Evolutionary conservation across 2,329 filamentous ascomycete genomes (phyloP), one percentile per base, ranked within the genome.

Genomic region (Xylaria sp.): DNA sequence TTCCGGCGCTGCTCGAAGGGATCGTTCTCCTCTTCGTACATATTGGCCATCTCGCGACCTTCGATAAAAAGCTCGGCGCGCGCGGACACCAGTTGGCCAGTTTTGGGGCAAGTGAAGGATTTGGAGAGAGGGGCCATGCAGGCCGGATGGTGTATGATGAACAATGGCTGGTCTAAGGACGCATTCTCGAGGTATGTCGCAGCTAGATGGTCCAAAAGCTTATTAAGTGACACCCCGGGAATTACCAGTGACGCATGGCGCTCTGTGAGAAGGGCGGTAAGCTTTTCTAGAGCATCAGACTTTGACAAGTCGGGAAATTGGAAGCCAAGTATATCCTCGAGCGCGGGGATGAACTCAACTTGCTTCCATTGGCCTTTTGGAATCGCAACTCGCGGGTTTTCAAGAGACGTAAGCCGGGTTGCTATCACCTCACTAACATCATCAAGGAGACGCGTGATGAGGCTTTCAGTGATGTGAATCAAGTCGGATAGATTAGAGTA

Each of bases 11-110:
- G 95, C 70, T 90, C 90, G 55, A 90, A 88, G 0, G 95, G 95
- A 53, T 92, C 91, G 76, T 99, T 99, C 75, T 99, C 95, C 77
- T 99, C 95, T 75, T 99, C 95, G 76, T 99, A 99, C 80, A 94
- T 96, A 76, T 99, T 99, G 63, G 94, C 92, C 31, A 97, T 83
- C 74, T 99, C 95, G 56, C 87, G 86, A 40, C 90, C 87, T 51
- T 86, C 79, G 64, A 96, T 86, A 77, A 96, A 97, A 21, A 97
- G 85, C 77, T 97, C 93, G 0, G 90, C 91, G 5, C 93, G 88
- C 0, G 92, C 91, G 1, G 92, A 90, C 1, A 97, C 87, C 8
- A 85, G 77, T 73, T 97, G 93, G 13, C 83, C 81, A 0, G 88
- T 89, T 8, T 72, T 76, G 0, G 87, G 84, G 73, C 93, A 92